Conservation (phyloP, 2,329 filamentous ascomycete genomes). For the Apiospora sp. region DNA sequence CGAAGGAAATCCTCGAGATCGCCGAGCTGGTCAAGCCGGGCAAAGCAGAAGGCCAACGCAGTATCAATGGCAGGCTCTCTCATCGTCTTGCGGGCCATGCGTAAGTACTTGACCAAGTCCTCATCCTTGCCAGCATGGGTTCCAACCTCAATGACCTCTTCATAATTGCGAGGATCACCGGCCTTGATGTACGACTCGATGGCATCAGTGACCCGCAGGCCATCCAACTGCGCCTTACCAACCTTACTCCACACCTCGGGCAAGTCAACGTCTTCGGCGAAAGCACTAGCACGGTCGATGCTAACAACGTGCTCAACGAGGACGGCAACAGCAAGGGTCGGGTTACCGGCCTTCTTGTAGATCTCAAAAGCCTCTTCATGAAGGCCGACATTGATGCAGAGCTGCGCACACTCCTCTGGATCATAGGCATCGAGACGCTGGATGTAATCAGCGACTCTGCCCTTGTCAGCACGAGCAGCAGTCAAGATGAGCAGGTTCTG, state of each 20-base stretch:
- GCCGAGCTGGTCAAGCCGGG: slow-evolving; percentile 86
- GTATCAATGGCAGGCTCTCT: slow-evolving; percentile 95
- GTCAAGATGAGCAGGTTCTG: slow-evolving; percentile 98
- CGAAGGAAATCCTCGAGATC: slow-evolving; percentile 97
- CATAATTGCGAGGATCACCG: slow-evolving; percentile 89
- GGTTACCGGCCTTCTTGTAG: slow-evolving; percentile 96
- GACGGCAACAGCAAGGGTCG: slow-evolving; percentile 85
- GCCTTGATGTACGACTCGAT: slow-evolving; percentile 99
- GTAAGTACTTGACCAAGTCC: slow-evolving; percentile 93
- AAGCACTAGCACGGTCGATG: slow-evolving; percentile 95
- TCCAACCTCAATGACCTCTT: slow-evolving; percentile 94
- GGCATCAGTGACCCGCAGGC: slow-evolving; percentile 87
- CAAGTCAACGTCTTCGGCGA: slow-evolving; percentile 91
- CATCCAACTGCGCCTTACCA: slow-evolving; percentile 96
- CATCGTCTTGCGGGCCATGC: slow-evolving; percentile 96
- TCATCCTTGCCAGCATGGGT: slow-evolving; percentile 97
- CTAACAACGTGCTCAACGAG: slow-evolving; percentile 96
- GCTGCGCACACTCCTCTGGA: slow-evolving; percentile 88
- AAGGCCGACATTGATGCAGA: slow-evolving; percentile 93
- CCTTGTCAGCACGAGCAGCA: slow-evolving; percentile 95
- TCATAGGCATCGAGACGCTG: slow-evolving; percentile 89
- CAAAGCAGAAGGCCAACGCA: slow-evolving; percentile 90
- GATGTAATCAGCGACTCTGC: slow-evolving; percentile 94
- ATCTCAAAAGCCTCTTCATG: slow-evolving; percentile 98
- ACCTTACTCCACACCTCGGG: slow-evolving; percentile 99